Conservation (phyloP, 2,329 filamentous ascomycete genomes). For the Trichoderma semiorbis region DNA sequence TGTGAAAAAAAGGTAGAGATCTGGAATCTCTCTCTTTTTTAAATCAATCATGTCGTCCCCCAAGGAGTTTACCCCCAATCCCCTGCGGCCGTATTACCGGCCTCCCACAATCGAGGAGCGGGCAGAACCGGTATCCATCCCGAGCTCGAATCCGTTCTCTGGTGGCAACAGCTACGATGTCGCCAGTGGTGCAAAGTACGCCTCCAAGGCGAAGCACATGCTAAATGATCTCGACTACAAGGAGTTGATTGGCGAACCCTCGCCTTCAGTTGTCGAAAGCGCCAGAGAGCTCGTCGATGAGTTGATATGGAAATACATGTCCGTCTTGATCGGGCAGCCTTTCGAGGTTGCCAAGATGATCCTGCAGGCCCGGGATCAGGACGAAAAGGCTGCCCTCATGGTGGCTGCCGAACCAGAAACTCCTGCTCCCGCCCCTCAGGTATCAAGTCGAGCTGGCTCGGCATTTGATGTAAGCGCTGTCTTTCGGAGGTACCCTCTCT, state of each 20-base stretch:
- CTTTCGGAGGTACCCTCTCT: background rate
- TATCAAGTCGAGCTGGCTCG: slow-evolving; percentile 33
- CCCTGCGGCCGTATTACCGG: slow-evolving; percentile 68
- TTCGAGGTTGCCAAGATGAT: slow-evolving; percentile 97
- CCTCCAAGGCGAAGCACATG: slow-evolving; percentile 71
- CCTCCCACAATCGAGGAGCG: slow-evolving; percentile 54
- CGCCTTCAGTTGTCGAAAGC: slow-evolving; percentile 70
- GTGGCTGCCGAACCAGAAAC: slow-evolving; percentile 25
- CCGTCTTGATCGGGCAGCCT: slow-evolving; percentile 84
- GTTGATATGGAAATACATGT: slow-evolving; percentile 87
- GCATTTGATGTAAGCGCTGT: slow-evolving; percentile 34
- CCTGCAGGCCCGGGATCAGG: slow-evolving; percentile 69
- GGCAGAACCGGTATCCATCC: slow-evolving; percentile 35
- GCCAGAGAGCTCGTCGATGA: slow-evolving; percentile 77
- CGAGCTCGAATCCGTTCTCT: slow-evolving; percentile 45
- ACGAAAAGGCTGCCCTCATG: slow-evolving; percentile 39
- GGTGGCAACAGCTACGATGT: slow-evolving; percentile 41
- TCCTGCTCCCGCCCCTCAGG: slow-evolving; percentile 27
- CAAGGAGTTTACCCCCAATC: slow-evolving; percentile 53
- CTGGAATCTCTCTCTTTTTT: slow-evolving; percentile 25
- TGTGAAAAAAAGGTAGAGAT: slow-evolving; percentile 24
- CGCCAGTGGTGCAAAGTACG: slow-evolving; percentile 32
- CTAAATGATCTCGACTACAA: slow-evolving; percentile 90
- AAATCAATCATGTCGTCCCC: slow-evolving; percentile 44
- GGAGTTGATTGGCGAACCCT: slow-evolving; percentile 74